Percentiles rank a stretch among this genome's conserved stretches.
Conservation (phyloP, 1,284 basidiomycete species). For the Austroboletus novae-zelandiae region DNA sequence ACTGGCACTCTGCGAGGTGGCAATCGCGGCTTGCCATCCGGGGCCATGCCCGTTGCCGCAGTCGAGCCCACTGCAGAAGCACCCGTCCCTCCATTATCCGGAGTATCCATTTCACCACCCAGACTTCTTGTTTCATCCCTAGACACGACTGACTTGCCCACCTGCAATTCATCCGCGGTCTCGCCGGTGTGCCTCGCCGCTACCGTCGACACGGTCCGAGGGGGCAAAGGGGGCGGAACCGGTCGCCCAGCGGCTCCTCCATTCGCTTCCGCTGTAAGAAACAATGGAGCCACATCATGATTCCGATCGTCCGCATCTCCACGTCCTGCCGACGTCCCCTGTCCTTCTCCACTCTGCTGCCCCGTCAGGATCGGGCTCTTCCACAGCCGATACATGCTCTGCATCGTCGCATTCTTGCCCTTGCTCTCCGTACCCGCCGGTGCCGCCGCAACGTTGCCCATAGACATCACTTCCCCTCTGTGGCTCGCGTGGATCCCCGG, state of each 20-base stretch:
- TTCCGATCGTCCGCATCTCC: slow-evolving; percentile 28
- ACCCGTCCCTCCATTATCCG: slow-evolving; percentile 3
- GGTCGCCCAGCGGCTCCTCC: slow-evolving; percentile 11
- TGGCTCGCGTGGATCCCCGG: slow-evolving; percentile 78
- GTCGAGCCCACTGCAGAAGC: background rate
- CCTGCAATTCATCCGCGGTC: slow-evolving; percentile 41
- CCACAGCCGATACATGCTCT: slow-evolving; percentile 69
- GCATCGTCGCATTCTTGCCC: slow-evolving; percentile 49
- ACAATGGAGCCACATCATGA: slow-evolving; percentile 30
- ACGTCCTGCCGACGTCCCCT: slow-evolving; percentile 20
- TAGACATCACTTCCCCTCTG: slow-evolving; percentile 74
- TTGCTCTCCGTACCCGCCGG: slow-evolving; percentile 42
- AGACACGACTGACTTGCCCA: slow-evolving; percentile 52
- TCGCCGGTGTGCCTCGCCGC: slow-evolving; percentile 32
- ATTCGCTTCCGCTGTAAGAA: slow-evolving; percentile 17
- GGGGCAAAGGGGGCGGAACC: slow-evolving; percentile 55
- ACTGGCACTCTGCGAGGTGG: slow-evolving; percentile 34
- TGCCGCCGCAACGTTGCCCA: slow-evolving; percentile 65
- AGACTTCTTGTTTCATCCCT: slow-evolving; percentile 40
- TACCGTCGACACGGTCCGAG: slow-evolving; percentile 42
- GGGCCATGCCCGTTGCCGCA: background rate
- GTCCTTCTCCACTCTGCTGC: slow-evolving; percentile 25
- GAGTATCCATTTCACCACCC: slow-evolving; percentile 17
- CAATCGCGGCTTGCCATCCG: slow-evolving; percentile 33
- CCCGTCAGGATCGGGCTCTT: slow-evolving; percentile 45